A percentile compares a stretch with the other conserved stretches of the same genome.
Conservation (phyloP, 768 basidiomycete species). For the Russula foetens region DNA sequence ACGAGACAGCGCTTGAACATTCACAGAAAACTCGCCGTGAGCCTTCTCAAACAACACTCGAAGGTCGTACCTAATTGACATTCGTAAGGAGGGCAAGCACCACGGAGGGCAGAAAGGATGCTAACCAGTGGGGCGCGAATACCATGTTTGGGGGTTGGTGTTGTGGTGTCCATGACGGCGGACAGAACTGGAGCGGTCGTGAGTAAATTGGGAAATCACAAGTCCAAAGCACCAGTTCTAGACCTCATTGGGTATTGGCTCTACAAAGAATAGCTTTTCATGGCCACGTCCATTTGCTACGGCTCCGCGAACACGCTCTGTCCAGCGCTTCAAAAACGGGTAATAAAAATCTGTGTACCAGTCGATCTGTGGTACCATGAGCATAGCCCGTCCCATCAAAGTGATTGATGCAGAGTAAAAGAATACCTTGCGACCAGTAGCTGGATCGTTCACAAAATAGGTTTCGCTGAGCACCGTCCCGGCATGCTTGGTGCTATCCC, state of each 20-base stretch:
- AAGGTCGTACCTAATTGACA: slow-evolving; percentile 72
- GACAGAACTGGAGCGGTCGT: slow-evolving; percentile 53
- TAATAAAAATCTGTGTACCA: slow-evolving; percentile 86
- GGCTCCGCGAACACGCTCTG: slow-evolving; percentile 43
- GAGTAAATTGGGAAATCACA: neutral
- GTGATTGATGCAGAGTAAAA: neutral
- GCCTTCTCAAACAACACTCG: slow-evolving; percentile 79
- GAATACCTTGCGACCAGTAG: slow-evolving; percentile 49
- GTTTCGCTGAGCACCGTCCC: slow-evolving; percentile 74
- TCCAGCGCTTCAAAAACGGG: slow-evolving; percentile 68
- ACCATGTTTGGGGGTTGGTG: slow-evolving; percentile 55
- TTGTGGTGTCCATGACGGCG: slow-evolving; percentile 64
- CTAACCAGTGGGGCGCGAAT: slow-evolving; percentile 67
- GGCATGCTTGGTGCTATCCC: slow-evolving; percentile 56
- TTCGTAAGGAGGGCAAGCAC: slow-evolving; percentile 21
- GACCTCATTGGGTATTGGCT: slow-evolving; percentile 93
- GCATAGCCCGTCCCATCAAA: neutral
- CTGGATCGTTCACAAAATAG: slow-evolving; percentile 73
- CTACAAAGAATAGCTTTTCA: slow-evolving; percentile 64
- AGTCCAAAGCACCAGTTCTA: neutral
- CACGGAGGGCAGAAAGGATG: slow-evolving; percentile 16
- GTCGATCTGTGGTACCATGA: slow-evolving; percentile 44
- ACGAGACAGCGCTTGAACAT: slow-evolving; percentile 87
- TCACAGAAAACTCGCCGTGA: slow-evolving; percentile 80
- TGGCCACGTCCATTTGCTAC: slow-evolving; percentile 27